phyloP scores from a whole-genome alignment of 192 early-diverging fungal species.

The Coemansia nantahalensis region DNA sequence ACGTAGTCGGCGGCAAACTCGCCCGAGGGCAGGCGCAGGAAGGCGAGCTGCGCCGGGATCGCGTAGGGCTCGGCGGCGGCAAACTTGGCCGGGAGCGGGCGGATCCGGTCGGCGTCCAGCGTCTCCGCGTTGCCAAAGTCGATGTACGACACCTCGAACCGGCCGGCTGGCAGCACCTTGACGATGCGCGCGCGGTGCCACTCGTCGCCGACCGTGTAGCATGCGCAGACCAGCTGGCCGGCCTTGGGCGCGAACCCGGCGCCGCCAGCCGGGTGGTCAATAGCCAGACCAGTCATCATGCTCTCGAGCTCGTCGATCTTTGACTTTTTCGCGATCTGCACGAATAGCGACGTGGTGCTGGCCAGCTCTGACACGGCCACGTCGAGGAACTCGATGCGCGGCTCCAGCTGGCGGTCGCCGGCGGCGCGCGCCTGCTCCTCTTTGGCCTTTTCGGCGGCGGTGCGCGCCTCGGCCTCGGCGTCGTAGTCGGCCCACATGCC shows the following conservation, averaged over 20 bases:
- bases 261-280: slow-evolving; percentile 54
- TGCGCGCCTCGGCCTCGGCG: slow-evolving; percentile 7
- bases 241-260: slow-evolving; percentile 58
- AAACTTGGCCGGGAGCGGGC: slow-evolving; percentile 76
- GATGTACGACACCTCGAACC: slow-evolving; percentile 77
- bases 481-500: slow-evolving; percentile 73
- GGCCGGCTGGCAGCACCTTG: slow-evolving; percentile 56
- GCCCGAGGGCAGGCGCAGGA: slow-evolving; percentile 58
- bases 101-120: slow-evolving; percentile 65
- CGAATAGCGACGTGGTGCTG: slow-evolving; percentile 58
- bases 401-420: slow-evolving; percentile 51
- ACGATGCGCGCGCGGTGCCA: slow-evolving; percentile 91
- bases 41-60: slow-evolving; percentile 81
- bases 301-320: slow-evolving; percentile 69
- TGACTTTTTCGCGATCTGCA: slow-evolving; percentile 59
- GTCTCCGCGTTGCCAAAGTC: slow-evolving; percentile 96
- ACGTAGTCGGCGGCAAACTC: slow-evolving; percentile 71
- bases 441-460: slow-evolving; percentile 23
- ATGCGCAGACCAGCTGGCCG: slow-evolving; percentile 72
- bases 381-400: slow-evolving; percentile 65
- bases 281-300: slow-evolving; percentile 79
- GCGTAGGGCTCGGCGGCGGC: slow-evolving; percentile 68
- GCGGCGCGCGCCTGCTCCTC: slow-evolving; percentile 28
- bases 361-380: slow-evolving; percentile 69
- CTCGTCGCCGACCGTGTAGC: slow-evolving; percentile 83